Conservation (phyloP, 257 asterid genomes). For the Ilex asprella region DNA sequence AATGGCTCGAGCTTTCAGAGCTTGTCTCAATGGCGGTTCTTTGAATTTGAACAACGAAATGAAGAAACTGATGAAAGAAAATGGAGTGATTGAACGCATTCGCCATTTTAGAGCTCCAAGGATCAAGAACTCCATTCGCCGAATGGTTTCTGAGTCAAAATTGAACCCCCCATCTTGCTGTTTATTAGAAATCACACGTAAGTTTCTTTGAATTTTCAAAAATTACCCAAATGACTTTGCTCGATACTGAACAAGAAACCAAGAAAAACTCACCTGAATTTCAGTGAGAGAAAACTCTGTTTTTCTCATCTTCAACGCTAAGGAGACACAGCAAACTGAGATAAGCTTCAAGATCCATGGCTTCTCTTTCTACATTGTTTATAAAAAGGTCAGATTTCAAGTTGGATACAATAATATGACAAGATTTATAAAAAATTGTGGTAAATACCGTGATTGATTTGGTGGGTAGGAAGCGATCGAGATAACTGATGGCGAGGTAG, state of each 20-base stretch:
- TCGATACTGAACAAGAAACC: not conserved
- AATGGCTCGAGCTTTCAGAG: constrained; percentile 44
- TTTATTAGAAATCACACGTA: not conserved
- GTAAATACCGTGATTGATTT: constrained; percentile 34
- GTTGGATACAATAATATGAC: too few species aligned
- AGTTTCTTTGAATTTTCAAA: not conserved
- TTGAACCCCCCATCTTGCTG: constrained; percentile 33
- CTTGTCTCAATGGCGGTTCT: constrained; percentile 28
- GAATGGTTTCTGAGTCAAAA: constrained; percentile 27
- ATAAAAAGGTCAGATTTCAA: not conserved
- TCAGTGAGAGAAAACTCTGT: constrained; percentile 32
- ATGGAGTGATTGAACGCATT: constrained; percentile 64
- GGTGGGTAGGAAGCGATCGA: constrained; percentile 61
- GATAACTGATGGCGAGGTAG: constrained; percentile 57
- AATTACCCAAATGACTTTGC: not conserved
- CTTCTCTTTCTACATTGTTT: constrained; percentile 41
- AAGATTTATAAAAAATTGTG: too few species aligned
- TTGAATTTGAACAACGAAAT: constrained; percentile 31
- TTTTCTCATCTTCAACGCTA: constrained; percentile 66
- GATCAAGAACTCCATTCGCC: constrained; percentile 58
- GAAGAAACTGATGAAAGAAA: constrained; percentile 43
- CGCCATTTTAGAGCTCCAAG: constrained; percentile 71
- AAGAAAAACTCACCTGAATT: constrained; percentile 30
- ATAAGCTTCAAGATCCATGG: constrained; percentile 56
- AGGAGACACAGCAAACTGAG: constrained; percentile 54